Percentiles rank a stretch among this genome's conserved stretches.
phyloP scores from a whole-genome alignment of 352 stramenopile species.

The Phytophthora pini region DNA sequence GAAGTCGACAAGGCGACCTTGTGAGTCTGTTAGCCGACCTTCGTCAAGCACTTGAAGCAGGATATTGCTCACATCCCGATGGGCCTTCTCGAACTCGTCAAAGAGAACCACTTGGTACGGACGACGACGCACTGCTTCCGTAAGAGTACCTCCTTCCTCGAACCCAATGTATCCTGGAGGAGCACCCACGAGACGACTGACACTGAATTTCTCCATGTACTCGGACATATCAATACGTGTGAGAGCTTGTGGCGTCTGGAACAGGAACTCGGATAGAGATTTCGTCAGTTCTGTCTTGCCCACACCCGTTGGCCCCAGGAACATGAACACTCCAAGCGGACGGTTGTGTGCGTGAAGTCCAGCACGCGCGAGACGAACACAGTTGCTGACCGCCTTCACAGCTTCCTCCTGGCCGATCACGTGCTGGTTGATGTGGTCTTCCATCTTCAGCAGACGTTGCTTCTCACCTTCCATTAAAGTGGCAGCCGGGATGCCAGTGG shows the following conservation, averaged over 20 bases:
- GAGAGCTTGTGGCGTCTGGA: slow-evolving; percentile 95
- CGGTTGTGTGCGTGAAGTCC: slow-evolving; percentile 96
- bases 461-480: slow-evolving; percentile 96
- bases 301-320: slow-evolving; percentile 94
- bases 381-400: slow-evolving; percentile 91
- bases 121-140: slow-evolving; percentile 93
- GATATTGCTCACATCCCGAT: slow-evolving; percentile 97
- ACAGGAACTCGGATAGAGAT: slow-evolving; percentile 94
- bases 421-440: slow-evolving; percentile 90
- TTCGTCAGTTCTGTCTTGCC: slow-evolving; percentile 99
- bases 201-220: slow-evolving; percentile 97
- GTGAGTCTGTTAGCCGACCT: slow-evolving; percentile 95
- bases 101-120: slow-evolving; percentile 97
- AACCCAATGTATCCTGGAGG: slow-evolving; percentile 94
- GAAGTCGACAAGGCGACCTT: slow-evolving; percentile 97
- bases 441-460: slow-evolving; percentile 94
- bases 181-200: slow-evolving; percentile 92
- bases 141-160: slow-evolving; percentile 96
- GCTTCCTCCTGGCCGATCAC: slow-evolving; percentile 94
- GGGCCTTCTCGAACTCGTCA: slow-evolving; percentile 98
- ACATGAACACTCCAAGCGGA: slow-evolving; percentile 95
- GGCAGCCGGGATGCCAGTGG: slow-evolving; percentile 94
- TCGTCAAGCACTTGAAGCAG: slow-evolving; percentile 92
- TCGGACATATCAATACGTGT: slow-evolving; percentile 98
- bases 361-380: slow-evolving; percentile 92